Evolutionary conservation across 805 yeast species (phyloP).

Genomic region (Candida taoyuanica): DNA sequence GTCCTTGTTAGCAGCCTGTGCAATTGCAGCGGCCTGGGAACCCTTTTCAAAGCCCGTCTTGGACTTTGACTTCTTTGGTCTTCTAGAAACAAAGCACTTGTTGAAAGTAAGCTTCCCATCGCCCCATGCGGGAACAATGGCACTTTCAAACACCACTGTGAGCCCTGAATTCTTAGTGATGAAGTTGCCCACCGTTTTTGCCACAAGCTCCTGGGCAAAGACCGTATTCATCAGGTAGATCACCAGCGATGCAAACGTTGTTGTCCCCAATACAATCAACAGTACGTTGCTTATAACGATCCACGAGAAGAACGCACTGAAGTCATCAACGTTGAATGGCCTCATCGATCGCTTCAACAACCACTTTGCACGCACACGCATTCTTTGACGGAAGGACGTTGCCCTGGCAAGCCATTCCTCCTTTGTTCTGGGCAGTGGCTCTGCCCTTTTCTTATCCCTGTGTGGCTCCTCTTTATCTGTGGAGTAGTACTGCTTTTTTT

Average conservation of each 20-base stretch:
- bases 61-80: slow-evolving; percentile 57
- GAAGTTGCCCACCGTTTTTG: slow-evolving; percentile 73
- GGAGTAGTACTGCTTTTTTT: too few relatives aligned
- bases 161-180: slow-evolving; percentile 80
- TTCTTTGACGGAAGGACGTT: slow-evolving; percentile 34
- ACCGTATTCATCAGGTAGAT: slow-evolving; percentile 64
- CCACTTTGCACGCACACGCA: slow-evolving; percentile 62
- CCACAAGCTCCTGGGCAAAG: slow-evolving; percentile 67
- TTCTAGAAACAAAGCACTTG: slow-evolving; percentile 77
- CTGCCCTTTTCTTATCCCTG: background rate
- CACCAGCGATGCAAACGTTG: slow-evolving; percentile 82
- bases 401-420: slow-evolving; percentile 43
- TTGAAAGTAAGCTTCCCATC: slow-evolving; percentile 80
- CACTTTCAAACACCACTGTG: slow-evolving; percentile 85
- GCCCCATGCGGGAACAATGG: slow-evolving; percentile 91
- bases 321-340: slow-evolving; percentile 90
- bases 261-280: slow-evolving; percentile 79
- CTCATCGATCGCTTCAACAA: slow-evolving; percentile 65
- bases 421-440: slow-evolving; percentile 20
- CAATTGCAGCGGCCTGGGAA: slow-evolving; percentile 66
- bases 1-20: slow-evolving; percentile 31
- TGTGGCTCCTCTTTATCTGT: background rate
- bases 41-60: slow-evolving; percentile 55
- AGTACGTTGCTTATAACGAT: slow-evolving; percentile 80
- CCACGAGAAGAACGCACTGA: slow-evolving; percentile 90